Base-by-base conservation (phyloP, 805 yeast genomes). In the Candida ipomoeae region DNA sequence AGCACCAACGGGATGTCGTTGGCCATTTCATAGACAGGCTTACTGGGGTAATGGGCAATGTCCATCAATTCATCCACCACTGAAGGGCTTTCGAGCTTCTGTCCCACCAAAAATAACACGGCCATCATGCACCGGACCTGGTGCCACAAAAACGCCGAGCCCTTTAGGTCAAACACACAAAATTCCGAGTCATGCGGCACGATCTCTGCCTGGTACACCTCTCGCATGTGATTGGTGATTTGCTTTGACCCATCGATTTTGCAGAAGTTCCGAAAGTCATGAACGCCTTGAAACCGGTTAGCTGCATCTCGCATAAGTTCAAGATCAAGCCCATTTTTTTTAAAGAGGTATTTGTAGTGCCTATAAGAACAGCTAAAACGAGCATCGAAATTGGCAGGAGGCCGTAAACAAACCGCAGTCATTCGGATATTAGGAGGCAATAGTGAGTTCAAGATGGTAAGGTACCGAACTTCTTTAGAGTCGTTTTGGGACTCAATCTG, bases 121-220 rank as follows among this genome's bases (percentile, higher is more conserved):
- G 96, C 96, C 71, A 90, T 81, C 94, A 94, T 94, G 58, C 96
- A 90, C 51, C 99, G 79, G 17, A 94, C 99, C 67, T 94, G 99
- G 65, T 94, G 98, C 98, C 98, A 94, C 49, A 94, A 69, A 59
- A 94, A 94, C 7, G 98, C 99, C 1, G 87, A 74, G 0, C 99
- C 99, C 54, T 79, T 75, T 48, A 94, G 70, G 63, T 89, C 90
- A 64, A 92, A 82, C 50, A 83, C 84, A 60, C 75, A 87, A 48
- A 80, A 74, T 4, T 78, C 81, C 32, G 73, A 71, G 48, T 64
- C 58, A 10, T 63, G 56, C 18, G 60, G 68, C 11, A 72, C 54
- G 11, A 88, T 83, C 7, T 73, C 64, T 0, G 89, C 74, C 45
- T 73, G 67, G 37, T 78, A 60, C 14, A 94, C 82, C 8, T 73